phyloP scores from a whole-genome alignment of 129 eudicot species.

The Helianthus annuus region HanXRQr2.0-SUNRISE NC_035439.2:31343053-31343552 shows the following conservation, averaged over 20 bases:
- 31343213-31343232: conserved; percentile 26
- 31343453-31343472: neutral
- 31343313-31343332: conserved; percentile 70
- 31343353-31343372: conserved; percentile 78
- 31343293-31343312: conserved; percentile 86
- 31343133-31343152: conserved; percentile 17
- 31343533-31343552: no score
- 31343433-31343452: neutral
- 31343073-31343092: conserved; percentile 7
- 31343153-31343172: conserved; percentile 5
- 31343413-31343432: conserved; percentile 4
- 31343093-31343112: conserved; percentile 9
- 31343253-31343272: conserved; percentile 47
- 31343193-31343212: neutral
- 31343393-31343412: conserved; percentile 87
- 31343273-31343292: conserved; percentile 82
- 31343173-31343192: conserved; percentile 26
- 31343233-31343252: conserved; percentile 38
- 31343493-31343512: no score
- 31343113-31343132: conserved; percentile 23
- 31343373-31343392: conserved; percentile 69
- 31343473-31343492: no score
- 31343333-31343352: conserved; percentile 88
- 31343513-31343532: no score
- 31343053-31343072: conserved; percentile 14